Evolutionary conservation across 768 basidiomycete genomes (phyloP).

Genomic region (Auricularia heimuer): DNA sequence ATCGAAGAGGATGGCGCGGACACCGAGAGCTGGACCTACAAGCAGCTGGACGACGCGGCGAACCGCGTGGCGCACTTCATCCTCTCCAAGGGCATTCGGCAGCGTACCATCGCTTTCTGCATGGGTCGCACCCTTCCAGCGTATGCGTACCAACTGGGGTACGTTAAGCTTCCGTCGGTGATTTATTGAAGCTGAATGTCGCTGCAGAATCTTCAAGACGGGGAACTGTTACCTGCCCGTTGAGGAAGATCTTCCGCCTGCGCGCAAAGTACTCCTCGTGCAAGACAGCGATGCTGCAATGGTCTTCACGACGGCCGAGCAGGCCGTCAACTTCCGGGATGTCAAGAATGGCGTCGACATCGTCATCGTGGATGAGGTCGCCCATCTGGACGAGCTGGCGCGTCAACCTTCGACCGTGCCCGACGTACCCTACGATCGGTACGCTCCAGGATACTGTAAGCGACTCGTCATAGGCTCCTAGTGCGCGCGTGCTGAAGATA

Average conservation of each 20-base stretch:
- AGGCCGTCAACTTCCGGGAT: neutral
- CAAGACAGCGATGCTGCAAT: neutral
- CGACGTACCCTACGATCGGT: neutral
- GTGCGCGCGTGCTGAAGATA: neutral
- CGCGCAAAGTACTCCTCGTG: neutral
- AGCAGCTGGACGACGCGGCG: neutral
- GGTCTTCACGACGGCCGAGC: neutral
- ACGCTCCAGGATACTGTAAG: neutral
- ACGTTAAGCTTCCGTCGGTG: neutral
- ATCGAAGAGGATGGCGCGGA: neutral
- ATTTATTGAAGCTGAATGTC: neutral
- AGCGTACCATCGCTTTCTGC: neutral
- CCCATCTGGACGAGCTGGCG: neutral
- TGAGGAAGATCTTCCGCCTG: neutral
- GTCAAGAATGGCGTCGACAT: neutral
- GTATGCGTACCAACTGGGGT: neutral
- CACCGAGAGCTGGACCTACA: neutral
- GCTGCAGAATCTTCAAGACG: neutral
- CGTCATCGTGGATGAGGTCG: neutral
- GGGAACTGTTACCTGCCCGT: neutral
- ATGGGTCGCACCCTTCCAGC: neutral
- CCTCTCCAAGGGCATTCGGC: neutral
- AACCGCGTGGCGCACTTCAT: constrained; percentile 1
- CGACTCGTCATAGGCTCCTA: neutral
- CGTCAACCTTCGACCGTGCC: neutral